Evolutionary conservation across 192 early-diverging fungal species (phyloP), one percentile per base, ranked within the genome.

Genomic region (Coemansia sp.): DNA sequence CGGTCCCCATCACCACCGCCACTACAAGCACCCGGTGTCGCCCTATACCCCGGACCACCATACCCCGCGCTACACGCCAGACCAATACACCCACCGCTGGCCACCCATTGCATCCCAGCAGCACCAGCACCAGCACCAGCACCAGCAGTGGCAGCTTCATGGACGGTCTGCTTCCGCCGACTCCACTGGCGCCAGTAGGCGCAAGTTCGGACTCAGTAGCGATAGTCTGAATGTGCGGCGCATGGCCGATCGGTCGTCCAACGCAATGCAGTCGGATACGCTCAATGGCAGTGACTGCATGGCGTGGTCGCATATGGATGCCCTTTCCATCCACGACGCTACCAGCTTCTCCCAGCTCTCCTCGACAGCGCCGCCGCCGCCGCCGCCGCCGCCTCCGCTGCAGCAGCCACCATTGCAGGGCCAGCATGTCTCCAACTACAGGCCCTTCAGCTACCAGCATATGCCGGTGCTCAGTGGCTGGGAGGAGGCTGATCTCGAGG

Each of bases 241-340:
- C 11, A 33, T 33, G 7, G 62, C 48, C 1, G 61, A 75, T 40
- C 62, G 72, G 6, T 59, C 66, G 6, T 75, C 72, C 31, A 75
- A 75, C 14, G 67, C 72, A 23, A 75, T 75, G 72, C 72, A 68
- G 25, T 75, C 72, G 0, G 72, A 68, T 25, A 75, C 72, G 0
- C 61, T 75, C 13, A 30, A 75, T 27, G 72, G 72, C 5, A 65
- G 62, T 41, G 72, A 75, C 25, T 65, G 57, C 48, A 50, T 64
- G 58, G 72, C 72, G 1, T 75, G 72, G 72, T 75, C 72, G n/a
- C 72, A 75, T 13, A 58, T 60, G 54, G 72, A 75, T 20, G 67
- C 52, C n/a, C 57, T 65, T 6, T 75, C 72, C 1, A 40, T 60
- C 4, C 64, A 55, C 19, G 72, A 65, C n/a, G 62, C 40, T 14